Conservation (phyloP, 495 filamentous ascomycete species). For the Penicillium salamii region DNA sequence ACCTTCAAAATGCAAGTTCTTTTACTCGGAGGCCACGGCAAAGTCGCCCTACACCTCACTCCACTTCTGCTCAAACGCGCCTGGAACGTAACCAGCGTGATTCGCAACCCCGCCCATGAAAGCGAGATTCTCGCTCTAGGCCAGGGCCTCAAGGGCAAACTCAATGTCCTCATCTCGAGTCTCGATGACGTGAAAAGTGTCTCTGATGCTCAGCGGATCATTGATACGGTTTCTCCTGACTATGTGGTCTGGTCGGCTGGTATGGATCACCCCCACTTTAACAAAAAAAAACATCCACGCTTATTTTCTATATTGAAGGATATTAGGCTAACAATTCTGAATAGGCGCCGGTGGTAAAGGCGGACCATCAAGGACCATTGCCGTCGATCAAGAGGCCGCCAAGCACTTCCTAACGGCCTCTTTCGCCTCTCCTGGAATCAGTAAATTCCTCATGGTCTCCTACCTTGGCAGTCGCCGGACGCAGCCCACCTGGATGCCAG, state of each 20-base stretch:
- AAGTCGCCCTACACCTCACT: constrained; percentile 74
- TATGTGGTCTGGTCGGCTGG: constrained; percentile 82
- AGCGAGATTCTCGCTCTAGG: constrained; percentile 58
- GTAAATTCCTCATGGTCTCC: constrained; percentile 73
- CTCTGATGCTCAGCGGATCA: constrained; percentile 56
- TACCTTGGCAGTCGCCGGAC: constrained; percentile 58
- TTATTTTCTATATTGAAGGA: too few species aligned
- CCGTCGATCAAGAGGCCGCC: constrained; percentile 67
- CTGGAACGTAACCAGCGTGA: constrained; percentile 75
- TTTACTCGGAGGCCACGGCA: constrained; percentile 80
- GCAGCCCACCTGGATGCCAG: constrained; percentile 66
- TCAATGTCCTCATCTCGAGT: constrained; percentile 62
- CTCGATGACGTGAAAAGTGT: constrained; percentile 66
- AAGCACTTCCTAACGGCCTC: constrained; percentile 68
- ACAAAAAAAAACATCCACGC: background rate
- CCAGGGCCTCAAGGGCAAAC: constrained; percentile 49
- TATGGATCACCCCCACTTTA: constrained; percentile 27
- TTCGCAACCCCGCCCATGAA: constrained; percentile 68
- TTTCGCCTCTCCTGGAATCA: constrained; percentile 54
- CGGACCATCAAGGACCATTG: constrained; percentile 55
- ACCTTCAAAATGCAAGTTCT: constrained; percentile 54
- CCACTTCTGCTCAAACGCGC: constrained; percentile 66
- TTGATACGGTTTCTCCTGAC: constrained; percentile 59
- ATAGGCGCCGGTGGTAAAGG: constrained; percentile 75
- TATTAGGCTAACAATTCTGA: background rate